Evolutionary conservation across 768 basidiomycete species (phyloP).

Genomic region (Lentinula sp.): DNA sequence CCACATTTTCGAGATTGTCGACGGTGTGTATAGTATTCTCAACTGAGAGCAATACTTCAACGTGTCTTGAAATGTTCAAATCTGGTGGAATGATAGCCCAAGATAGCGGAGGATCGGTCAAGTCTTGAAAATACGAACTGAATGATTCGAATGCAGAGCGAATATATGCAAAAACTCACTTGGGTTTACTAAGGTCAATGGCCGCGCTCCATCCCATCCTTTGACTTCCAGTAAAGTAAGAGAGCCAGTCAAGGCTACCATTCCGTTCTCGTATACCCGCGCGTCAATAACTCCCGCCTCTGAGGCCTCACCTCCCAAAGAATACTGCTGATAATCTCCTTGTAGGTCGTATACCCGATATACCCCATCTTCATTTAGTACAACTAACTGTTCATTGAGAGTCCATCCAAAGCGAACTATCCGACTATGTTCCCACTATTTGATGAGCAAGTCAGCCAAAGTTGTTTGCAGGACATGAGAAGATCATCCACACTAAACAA

Average conservation of each 20-base stretch:
- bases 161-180: conserved; percentile 37
- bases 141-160: neutral
- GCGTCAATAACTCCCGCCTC: conserved; percentile 85
- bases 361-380: conserved; percentile 87
- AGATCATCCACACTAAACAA: conserved; percentile 64
- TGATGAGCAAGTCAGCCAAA: conserved; percentile 6
- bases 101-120: conserved; percentile 73
- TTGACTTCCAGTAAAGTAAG: conserved; percentile 80
- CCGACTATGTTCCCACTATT: conserved; percentile 86
- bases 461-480: conserved; percentile 6
- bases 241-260: conserved; percentile 79
- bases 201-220: conserved; percentile 79
- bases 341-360: conserved; percentile 89
- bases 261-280: conserved; percentile 76
- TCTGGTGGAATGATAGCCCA: conserved; percentile 93
- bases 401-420: conserved; percentile 85
- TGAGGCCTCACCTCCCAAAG: conserved; percentile 74
- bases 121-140: conserved; percentile 31
- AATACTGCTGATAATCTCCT: conserved; percentile 80
- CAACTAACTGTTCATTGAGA: conserved; percentile 69
- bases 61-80: conserved; percentile 81
- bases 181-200: conserved; percentile 66
- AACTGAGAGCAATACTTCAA: conserved; percentile 81
- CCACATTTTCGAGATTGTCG: conserved; percentile 83
- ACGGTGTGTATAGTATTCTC: conserved; percentile 77